Evolutionary conservation across 345 rosid genomes (phyloP), one percentile per base, ranked within the genome.

Genomic region (Eucalyptus viminalis): DNA sequence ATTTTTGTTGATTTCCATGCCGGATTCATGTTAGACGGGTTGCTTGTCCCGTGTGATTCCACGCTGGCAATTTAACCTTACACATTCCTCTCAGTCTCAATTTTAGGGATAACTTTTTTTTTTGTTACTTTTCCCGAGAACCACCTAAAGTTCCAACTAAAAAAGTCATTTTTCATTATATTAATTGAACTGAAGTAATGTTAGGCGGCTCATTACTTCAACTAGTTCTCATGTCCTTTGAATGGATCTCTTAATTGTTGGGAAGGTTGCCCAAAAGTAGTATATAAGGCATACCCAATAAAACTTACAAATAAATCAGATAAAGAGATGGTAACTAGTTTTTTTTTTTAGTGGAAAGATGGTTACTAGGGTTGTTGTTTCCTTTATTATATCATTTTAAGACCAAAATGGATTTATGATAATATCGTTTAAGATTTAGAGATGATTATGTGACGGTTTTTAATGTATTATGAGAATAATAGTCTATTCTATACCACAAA

Each of bases 391-490:
- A 24, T 53, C 27, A 56, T 0, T 56, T 0, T 56, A 10, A 22
- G 29, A 56, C 62, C 62, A 56, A 24, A 24, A 56, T 56, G 29
- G 29, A 56, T 56, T 6, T 22, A 56, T 56, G 62, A 56, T 56
- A 56, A 21, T 27, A 56, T 56, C 13, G 3, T 56, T 21, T 53
- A 21, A 0, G 58, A 53, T 53, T 21, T 53, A 21, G 5, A 53
- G 58, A 53, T 53, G 5, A 53, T 21, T 53, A 4, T 4, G 58
- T 53, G 4, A 19, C 0, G 1, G 25, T 53, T 0, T 53, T 53
- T 19, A 53, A 53, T 21, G 5, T 53, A 4, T 0, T 53, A 4
- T 53, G 1, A 21, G 5, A 53, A 53, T 53, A 53, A 53, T 19
- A 53, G 58, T 53, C 11, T 53, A 53, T 53, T 21, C 1, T 4